These are phyloP conservation scores for Adansonia madagascariensis DNA, from an alignment of 441 rosid genomes.

Conservation along the genomic window DNA sequence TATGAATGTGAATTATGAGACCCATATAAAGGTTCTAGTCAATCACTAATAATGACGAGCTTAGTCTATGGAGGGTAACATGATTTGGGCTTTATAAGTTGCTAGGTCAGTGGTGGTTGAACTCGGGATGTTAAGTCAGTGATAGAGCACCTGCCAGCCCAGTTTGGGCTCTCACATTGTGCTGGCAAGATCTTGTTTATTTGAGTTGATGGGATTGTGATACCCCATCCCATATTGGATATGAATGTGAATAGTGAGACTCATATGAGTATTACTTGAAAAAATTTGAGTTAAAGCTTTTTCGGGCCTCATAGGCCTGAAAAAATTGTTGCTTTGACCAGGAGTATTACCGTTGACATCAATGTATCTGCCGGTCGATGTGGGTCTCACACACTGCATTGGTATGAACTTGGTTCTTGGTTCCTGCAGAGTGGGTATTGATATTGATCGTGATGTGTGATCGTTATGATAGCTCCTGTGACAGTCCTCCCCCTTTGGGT, in stretches of 20 bases:
- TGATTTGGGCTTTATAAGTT: conserved; percentile 23
- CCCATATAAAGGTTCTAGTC: conserved; percentile 9
- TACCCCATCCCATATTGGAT: neutral
- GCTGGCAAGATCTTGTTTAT: conserved; percentile 1
- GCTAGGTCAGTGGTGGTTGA: conserved; percentile 13
- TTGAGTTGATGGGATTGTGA: conserved; percentile 18
- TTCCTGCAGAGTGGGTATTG: conserved; percentile 4
- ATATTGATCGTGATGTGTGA: neutral
- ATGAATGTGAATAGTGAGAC: conserved; percentile 11
- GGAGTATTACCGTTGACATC: neutral
- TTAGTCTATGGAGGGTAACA: conserved; percentile 9
- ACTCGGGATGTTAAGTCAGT: neutral
- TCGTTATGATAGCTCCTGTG: neutral
- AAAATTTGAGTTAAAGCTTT: conserved; percentile 6
- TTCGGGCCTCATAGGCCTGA: conserved; percentile 5
- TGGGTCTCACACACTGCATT: conserved; percentile 2
- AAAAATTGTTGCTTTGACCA: neutral
- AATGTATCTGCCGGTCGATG: neutral
- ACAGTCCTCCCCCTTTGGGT: neutral
- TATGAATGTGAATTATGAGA: conserved; percentile 2
- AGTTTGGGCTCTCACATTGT: neutral
- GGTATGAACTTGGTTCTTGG: neutral
- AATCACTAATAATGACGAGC: neutral
- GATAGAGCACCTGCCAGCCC: neutral
- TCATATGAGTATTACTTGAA: neutral